Percentiles rank a stretch among this genome's conserved stretches.
phyloP scores from a whole-genome alignment of 345 rosid genomes.

The Corymbia maculata region DNA sequence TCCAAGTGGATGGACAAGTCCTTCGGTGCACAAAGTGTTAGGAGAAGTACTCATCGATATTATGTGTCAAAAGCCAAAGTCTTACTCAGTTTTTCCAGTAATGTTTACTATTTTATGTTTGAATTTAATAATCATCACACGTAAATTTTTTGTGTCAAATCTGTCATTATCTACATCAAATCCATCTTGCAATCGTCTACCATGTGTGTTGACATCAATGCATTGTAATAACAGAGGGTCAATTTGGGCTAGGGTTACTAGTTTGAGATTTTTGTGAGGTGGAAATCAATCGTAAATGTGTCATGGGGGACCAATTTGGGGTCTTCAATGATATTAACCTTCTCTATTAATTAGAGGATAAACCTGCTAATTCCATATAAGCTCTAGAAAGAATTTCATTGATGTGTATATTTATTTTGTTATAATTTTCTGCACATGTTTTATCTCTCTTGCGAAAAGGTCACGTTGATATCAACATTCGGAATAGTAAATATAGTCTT shows the following conservation, averaged over 20 bases:
- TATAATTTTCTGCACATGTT: background rate
- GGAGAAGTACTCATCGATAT: background rate
- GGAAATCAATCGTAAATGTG: rapidly evolving
- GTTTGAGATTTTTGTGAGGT: background rate
- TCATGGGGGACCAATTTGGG: background rate
- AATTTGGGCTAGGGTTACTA: background rate
- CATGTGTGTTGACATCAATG: rapidly evolving
- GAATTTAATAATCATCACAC: background rate
- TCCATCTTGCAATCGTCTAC: rapidly evolving
- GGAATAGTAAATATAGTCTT: no score
- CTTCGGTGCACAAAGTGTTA: background rate
- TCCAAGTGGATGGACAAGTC: background rate
- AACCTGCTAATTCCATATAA: background rate
- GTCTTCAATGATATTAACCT: background rate
- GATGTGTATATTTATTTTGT: background rate
- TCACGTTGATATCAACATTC: no score
- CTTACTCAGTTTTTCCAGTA: background rate
- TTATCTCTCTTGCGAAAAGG: background rate
- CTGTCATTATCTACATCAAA: background rate
- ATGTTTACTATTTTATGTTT: background rate
- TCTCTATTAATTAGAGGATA: background rate
- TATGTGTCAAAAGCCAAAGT: background rate
- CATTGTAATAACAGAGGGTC: background rate
- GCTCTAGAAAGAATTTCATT: background rate
- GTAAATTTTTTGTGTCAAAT: background rate